phyloP scores from a whole-genome alignment of 768 basidiomycete genomes.

The Clitopilus passeckerianus region DNA sequence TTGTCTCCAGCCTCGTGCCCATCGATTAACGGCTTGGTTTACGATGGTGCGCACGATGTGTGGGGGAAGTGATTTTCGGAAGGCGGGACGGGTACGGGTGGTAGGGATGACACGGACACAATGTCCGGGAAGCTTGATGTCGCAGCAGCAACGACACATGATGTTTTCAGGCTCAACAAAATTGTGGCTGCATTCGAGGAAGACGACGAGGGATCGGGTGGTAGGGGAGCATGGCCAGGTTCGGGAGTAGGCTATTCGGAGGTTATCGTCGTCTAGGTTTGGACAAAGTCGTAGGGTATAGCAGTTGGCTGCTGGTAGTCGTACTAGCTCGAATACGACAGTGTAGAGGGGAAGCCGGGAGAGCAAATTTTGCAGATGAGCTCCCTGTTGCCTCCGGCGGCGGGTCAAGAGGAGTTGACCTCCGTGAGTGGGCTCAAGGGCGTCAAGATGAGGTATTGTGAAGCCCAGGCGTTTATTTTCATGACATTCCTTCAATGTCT shows the following conservation, averaged over 20 bases:
- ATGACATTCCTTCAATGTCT: not conserved
- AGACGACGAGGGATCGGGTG: not conserved
- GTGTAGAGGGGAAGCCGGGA: not conserved
- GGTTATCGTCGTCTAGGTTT: not conserved
- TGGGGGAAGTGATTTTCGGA: not conserved
- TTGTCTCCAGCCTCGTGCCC: slow-evolving; percentile 5
- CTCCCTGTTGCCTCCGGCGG: not conserved
- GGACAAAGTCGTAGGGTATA: not conserved
- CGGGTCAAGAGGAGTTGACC: not conserved
- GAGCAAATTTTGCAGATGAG: not conserved
- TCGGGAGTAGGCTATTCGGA: not conserved
- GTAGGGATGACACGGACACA: not conserved
- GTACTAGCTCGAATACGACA: not conserved
- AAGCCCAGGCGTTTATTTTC: not conserved
- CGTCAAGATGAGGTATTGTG: not conserved
- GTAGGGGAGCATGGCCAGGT: not conserved
- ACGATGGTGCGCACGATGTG: not conserved
- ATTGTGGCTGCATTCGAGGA: not conserved
- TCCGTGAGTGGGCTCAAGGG: not conserved
- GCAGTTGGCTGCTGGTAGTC: not conserved
- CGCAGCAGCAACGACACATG: not conserved
- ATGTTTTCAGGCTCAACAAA: not conserved
- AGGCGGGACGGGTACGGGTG: not conserved
- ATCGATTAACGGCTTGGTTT: not conserved
- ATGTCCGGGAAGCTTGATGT: not conserved